Evolutionary conservation across 2,329 filamentous ascomycete species (phyloP), one percentile per base, ranked within the genome.

Genomic region (Stemphylium beticola): DNA sequence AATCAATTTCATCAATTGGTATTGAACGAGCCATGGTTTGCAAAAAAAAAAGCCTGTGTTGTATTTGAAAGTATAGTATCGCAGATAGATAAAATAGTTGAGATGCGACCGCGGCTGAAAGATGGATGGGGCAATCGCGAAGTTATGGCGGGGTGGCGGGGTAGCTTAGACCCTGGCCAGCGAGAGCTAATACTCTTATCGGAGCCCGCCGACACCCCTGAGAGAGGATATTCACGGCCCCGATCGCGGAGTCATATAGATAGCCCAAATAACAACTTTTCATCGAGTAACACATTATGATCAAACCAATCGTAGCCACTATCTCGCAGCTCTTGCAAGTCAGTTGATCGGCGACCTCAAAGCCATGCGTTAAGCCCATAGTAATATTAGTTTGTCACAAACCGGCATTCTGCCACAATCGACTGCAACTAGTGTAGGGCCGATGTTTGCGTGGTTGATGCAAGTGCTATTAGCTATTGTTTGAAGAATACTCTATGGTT

Each of bases 1-100:
- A 60, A 68, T 85, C 82, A 57, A 86, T 86, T 40, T 82, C 61
- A 18, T 79, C 74, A 26, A 77, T 71, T 20, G 81, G 74, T 36
- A 85, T 72, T 20, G 69, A 67, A 26, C 70, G 76, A 45, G 67
- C 74, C 72, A 74, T 74, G 12, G 24, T 11, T 10, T 61, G 55
- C 29, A 33, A 17, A 8, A 1, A 15, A 37, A 15, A 20, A 18
- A 31, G 6, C 40, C 15, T 32, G 14, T 32, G n/a, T 12, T 32
- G 40, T 39, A 22, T 41, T n/a, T 15, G 5, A 18, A 32, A 6
- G 8, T 33, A 41, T 22, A 10, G 15, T 49, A 20, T 15, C 32
- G 17, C 7, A 18, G 32, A 31, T 24, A 22, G 32, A 37, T 33
- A 41, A 36, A 22, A 36, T 11, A 1, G 18, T 6, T 24, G 49